Base-by-base conservation (phyloP, 768 basidiomycete species). In the Infundibulicybe gibba region DNA sequence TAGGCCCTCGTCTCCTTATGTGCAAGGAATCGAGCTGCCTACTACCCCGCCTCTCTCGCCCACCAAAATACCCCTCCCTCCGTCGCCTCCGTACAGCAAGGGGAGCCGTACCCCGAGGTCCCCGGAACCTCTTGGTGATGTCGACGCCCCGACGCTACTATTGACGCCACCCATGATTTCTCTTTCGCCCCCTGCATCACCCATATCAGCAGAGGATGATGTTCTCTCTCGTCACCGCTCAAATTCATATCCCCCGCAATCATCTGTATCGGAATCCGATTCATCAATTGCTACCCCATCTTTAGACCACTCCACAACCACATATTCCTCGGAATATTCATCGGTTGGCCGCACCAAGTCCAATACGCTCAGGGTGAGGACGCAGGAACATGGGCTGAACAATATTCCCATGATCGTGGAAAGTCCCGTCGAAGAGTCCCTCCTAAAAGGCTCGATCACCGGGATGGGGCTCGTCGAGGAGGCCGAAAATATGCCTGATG, bases 391-490 rank as follows among this genome's bases (percentile, higher is more conserved):
- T 25, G 25, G 25, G 25, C 25, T 25, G 25, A 48, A 50, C 38
- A 52, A 52, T 31, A 58, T 62, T 42, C 62, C 63, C 6, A 55
- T 65, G 41, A 67, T 71, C 32, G 50, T 64, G 20, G 72, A 75
- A 59, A 71, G 65, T 45, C 68, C 72, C 6, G 44, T 60, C 6
- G 70, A 71, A 47, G 63, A 62, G 32, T 45, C 43, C 2, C 6
- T 41, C 12, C 16, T 47, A 8, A 50, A 41, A 31, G 42, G 34
- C 21, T 30, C 41, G 43, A 32, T 55, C 48, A 47, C 53, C 37
- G 48, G 51, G 21, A 11, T 48, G 40, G 49, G 45, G 43, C 49
- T 15, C 43, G 44, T 39, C 32, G 51, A 53, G 50, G 44, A 44
- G 25, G 38, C 51, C 11, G 44, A 50, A 3, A 46, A 33, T 33